Percentiles rank a stretch among this genome's conserved stretches.
Conservation (phyloP, 176 grass and related monocot species). For the Raddia guianensis region DNA sequence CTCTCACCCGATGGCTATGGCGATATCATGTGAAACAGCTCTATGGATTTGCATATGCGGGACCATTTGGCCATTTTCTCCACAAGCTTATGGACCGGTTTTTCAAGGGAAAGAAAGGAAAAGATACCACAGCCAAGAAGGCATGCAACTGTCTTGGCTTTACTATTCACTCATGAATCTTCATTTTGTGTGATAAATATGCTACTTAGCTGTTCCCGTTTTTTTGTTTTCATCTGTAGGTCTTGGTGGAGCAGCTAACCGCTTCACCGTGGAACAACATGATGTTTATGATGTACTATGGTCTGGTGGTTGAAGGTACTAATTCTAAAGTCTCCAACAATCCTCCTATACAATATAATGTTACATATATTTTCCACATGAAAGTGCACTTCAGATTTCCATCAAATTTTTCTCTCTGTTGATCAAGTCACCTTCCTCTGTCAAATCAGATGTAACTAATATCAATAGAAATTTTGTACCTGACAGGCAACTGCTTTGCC, state of each 20-base stretch:
- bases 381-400: constrained; percentile 21
- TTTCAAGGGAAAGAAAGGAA: constrained; percentile 88
- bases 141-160: constrained; percentile 35
- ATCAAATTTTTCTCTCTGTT: not conserved
- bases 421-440: not conserved
- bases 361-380: not conserved
- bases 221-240: constrained; percentile 32
- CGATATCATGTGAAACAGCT: constrained; percentile 47
- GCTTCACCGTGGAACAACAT: constrained; percentile 80
- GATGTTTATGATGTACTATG: constrained; percentile 85
- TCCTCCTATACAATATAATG: not conserved
- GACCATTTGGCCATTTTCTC: constrained; percentile 83
- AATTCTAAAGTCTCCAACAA: not conserved
- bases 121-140: constrained; percentile 88
- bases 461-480: not conserved
- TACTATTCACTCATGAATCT: not conserved
- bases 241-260: constrained; percentile 77
- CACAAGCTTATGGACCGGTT: constrained; percentile 89
- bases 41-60: constrained; percentile 79
- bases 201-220: not conserved
- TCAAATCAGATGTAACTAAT: not conserved
- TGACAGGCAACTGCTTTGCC: not conserved
- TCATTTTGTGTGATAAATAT: constrained; percentile 1
- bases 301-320: constrained; percentile 74
- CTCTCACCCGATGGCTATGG: constrained; percentile 2